Base-by-base conservation (phyloP, 2,329 filamentous ascomycete species). In the Coniochaeta ligniaria region DNA sequence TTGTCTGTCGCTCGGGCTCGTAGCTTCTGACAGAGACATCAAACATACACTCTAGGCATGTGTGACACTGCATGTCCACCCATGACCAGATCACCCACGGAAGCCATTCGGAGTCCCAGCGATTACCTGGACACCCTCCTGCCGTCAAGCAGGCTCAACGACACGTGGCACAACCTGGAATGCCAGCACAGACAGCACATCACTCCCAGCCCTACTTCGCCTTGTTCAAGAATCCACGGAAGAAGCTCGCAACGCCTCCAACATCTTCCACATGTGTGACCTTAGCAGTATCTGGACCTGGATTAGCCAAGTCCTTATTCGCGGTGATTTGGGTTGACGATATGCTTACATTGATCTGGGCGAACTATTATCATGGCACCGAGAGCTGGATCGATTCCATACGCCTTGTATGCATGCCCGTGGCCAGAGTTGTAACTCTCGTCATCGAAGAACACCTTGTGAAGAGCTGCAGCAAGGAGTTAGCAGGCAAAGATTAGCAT, bases 361-460 rank as follows among this genome's bases (percentile, higher is more conserved):
- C 85, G 75, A 9, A 87, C 78, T 61, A 87, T 73, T 0, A 83
- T 75, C 5, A 85, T 63, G 0, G 77, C 79, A 0, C 82, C 81
- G 35, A 69, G 61, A 6, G 70, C 63, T 0, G 75, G 69, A 60
- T 80, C 75, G 14, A 88, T 73, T 0, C 83, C 83, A 47, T 85
- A 84, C 9, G 73, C 73, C 57, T 83, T 74, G 64, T 87, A 88
- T 1, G 80, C 81, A 52, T 83, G 76, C 0, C 83, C 83, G 60
- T 85, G 81, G 1, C 81, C 81, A 2, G 76, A 75, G 60, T 82
- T 80, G 66, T 83, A 82, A 65, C 77, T 80, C 59, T 80, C 76
- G 45, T 84, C 82, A 54, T 85, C 83, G 35, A 80, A 74, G 66
- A 80, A 87, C 1, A 82, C 76, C 62, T 87, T 87, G 64, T 84